Evolutionary conservation across 176 grass and related monocot genomes (phyloP).

Genomic region (Aegilops bicornis): DNA sequence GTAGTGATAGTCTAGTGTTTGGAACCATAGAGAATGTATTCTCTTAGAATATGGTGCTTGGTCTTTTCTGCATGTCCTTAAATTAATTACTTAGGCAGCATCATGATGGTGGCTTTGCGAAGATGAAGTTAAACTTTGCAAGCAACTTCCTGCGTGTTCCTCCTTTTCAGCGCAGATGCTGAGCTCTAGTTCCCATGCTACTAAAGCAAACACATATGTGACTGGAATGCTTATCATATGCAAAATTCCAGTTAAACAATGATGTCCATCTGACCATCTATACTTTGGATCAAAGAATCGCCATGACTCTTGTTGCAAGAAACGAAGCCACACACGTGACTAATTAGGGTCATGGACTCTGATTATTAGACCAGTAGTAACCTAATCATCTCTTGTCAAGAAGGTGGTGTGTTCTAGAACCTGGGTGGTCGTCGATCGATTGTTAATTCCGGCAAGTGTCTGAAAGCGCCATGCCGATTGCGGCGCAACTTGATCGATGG

Average conservation of each 20-base stretch:
- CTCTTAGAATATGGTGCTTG: background rate
- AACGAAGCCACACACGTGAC: constrained; percentile 17
- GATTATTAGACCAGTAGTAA: constrained; percentile 10
- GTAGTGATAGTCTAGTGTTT: background rate
- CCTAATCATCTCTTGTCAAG: constrained; percentile 8
- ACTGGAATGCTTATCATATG: background rate
- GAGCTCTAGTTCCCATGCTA: constrained; percentile 11
- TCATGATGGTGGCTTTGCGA: constrained; percentile 37
- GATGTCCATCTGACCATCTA: background rate
- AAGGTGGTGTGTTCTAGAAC: constrained; percentile 17
- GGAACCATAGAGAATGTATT: background rate
- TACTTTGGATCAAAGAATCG: constrained; percentile 42
- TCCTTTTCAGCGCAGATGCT: constrained; percentile 26
- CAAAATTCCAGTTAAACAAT: background rate
- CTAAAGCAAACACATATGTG: constrained; percentile 33
- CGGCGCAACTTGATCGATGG: constrained; percentile 15
- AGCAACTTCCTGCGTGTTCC: constrained; percentile 23
- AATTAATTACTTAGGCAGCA: constrained; percentile 10
- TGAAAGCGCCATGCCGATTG: constrained; percentile 31
- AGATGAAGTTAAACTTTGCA: constrained; percentile 26
- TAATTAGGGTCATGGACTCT: constrained; percentile 29
- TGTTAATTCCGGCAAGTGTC: constrained; percentile 3
- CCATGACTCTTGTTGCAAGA: constrained; percentile 18
- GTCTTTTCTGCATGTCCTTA: background rate
- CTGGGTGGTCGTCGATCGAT: constrained; percentile 12